These are phyloP conservation scores for Achaetomiella virescens DNA, from an alignment of 495 filamentous ascomycete species.

Conservation along the genomic window DNA sequence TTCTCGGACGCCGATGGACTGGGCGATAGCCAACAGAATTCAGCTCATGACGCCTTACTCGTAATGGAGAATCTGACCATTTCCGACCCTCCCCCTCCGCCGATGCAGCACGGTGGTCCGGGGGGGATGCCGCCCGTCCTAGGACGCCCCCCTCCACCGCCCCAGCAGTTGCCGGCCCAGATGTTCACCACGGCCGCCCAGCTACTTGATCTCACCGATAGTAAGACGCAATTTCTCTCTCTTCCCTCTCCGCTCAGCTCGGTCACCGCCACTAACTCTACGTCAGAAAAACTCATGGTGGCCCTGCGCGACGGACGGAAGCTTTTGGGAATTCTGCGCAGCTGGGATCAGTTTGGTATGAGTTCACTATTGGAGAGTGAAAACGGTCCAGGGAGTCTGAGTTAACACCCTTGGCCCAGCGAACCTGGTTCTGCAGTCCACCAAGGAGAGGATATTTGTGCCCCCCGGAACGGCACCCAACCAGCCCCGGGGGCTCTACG, in stretches of 20 bases:
- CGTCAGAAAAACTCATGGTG: conserved; percentile 82
- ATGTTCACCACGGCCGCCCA: conserved; percentile 99
- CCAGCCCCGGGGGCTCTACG: conserved; percentile 51
- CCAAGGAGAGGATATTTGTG: conserved; percentile 77
- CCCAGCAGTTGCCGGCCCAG: conserved; percentile 65
- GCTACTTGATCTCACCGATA: conserved; percentile 90
- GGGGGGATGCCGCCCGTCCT: conserved; percentile 24
- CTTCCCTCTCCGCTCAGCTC: background rate
- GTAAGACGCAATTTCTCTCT: conserved; percentile 49
- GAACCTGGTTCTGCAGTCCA: conserved; percentile 90
- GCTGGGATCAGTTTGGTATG: conserved; percentile 97
- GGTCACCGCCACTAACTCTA: conserved; percentile 1
- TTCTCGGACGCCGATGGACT: conserved; percentile 9
- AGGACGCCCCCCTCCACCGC: conserved; percentile 34
- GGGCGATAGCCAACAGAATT: background rate
- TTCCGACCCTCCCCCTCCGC: conserved; percentile 19
- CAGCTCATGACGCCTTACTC: conserved; percentile 9
- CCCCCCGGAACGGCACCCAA: conserved; percentile 28
- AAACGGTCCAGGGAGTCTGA: background rate
- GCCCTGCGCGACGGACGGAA: conserved; percentile 89
- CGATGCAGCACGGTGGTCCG: conserved; percentile 22
- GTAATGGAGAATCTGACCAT: conserved; percentile 19
- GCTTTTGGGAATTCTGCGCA: conserved; percentile 83
- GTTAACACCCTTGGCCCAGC: conserved; percentile 45
- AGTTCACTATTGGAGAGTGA: background rate